phyloP scores from a whole-genome alignment of 2,329 filamentous ascomycete genomes.

The Pestalotiopsis sp. region DNA sequence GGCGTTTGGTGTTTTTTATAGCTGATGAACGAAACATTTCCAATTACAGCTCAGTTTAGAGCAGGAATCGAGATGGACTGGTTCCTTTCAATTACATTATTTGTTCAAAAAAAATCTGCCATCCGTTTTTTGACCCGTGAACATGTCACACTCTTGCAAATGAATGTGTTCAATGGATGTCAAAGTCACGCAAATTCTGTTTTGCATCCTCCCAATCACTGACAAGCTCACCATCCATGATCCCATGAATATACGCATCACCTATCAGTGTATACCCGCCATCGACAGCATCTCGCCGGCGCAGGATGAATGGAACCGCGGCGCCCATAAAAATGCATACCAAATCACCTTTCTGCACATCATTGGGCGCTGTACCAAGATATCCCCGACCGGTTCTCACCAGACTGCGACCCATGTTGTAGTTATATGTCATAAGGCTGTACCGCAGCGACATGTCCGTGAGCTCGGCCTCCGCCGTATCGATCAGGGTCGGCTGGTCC shows the following conservation, averaged over 20 bases:
- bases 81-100: background rate
- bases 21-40: background rate
- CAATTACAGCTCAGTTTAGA: background rate
- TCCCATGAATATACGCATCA: conserved; percentile 10
- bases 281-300: background rate
- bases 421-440: background rate
- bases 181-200: background rate
- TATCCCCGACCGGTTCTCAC: conserved; percentile 5
- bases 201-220: conserved; percentile 1
- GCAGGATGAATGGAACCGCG: conserved; percentile 12
- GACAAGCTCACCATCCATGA: conserved; percentile 14
- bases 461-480: background rate
- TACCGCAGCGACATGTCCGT: conserved; percentile 1
- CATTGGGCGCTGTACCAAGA: background rate
- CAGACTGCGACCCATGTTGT: conserved; percentile 1
- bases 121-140: background rate
- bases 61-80: background rate
- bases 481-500: conserved; percentile 4
- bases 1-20: background rate
- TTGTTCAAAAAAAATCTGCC: background rate
- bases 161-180: background rate
- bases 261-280: conserved; percentile 9
- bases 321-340: conserved; percentile 9
- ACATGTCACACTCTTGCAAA: background rate
- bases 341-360: conserved; percentile 1